Evolutionary conservation across 23 red algal genomes (phyloP), one percentile per base, ranked within the genome.

Genomic region (Gracilaria domingensis): DNA sequence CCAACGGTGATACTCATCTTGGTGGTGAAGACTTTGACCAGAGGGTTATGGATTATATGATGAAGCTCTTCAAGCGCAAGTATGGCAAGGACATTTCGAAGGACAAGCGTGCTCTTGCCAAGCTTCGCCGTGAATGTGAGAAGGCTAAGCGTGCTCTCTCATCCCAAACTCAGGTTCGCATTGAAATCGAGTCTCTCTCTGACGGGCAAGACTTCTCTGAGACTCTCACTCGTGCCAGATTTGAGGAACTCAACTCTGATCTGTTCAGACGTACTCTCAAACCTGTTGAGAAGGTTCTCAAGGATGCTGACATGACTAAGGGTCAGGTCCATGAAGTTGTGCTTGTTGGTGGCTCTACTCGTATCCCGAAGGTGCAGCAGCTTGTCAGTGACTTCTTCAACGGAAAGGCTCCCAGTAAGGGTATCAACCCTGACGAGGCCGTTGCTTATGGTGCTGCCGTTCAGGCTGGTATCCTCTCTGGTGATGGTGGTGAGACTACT

Each of bases 21-120:
- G 97, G 97, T 30, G 97, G 97, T 72, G 97, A 98, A 74, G 97
- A 98, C 84, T 98, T 98, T 89, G 97, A 98, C 47, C 97, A 98
- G 76, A 75, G 97, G 24, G 88, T 98, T 44, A 96, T 98, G 89
- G 97, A 98, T 61, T 98, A 98, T 69, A 86, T 95, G 85, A 94
- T 98, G 57, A 98, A 98, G 91, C 79, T 95, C 23, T 98, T 98
- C 87, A 98, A 98, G 90, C 87, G 93, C 82, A 98, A 98, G 92
- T 91, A 98, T 90, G 86, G 75, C 72, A 88, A 86, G 82, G 97
- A 98, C 77, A n/a, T 96, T 81, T 71, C 74, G 3, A 91, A 85
- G 50, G 97, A 98, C 78, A 98, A 94, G 64, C 93, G 94, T 40
- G 90, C 97, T 34, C 39, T 98, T 44, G 93, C 86, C 54, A 98